These are phyloP conservation scores for Arachnopeziza araneosa DNA, from an alignment of 2,329 filamentous ascomycete genomes.

Conservation along the genomic window DNA sequence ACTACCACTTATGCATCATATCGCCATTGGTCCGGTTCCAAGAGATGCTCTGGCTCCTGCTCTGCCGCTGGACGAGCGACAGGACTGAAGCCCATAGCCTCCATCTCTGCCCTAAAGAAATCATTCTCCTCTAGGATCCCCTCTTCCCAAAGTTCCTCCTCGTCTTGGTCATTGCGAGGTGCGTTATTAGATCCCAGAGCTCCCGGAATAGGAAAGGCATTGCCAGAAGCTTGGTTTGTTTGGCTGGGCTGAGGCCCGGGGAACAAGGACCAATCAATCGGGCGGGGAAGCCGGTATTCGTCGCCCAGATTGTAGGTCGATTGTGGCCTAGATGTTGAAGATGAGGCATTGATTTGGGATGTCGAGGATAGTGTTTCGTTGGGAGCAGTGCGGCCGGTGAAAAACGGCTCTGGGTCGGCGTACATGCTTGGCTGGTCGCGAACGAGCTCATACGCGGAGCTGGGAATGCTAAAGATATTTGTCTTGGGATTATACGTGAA, in stretches of 20 bases:
- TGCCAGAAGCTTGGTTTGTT: background rate
- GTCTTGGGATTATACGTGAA: background rate
- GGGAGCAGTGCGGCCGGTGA: background rate
- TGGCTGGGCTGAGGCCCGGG: background rate
- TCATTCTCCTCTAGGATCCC: no score
- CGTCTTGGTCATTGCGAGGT: background rate
- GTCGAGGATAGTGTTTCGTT: no score
- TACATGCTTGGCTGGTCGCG: background rate
- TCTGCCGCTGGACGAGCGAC: no score
- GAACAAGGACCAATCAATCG: background rate
- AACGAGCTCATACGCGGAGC: background rate
- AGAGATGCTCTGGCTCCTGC: no score
- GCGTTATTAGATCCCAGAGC: background rate
- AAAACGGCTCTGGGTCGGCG: background rate
- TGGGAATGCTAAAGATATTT: background rate
- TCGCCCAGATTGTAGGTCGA: background rate
- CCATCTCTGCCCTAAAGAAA: no score
- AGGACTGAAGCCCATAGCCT: no score
- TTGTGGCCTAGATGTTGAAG: background rate
- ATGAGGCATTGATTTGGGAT: no score
- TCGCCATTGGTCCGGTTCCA: no score
- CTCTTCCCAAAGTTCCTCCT: no score
- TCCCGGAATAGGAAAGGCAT: background rate
- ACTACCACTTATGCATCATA: no score
- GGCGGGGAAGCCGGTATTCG: background rate